A percentile compares a stretch with the other conserved stretches of the same genome.
Conservation (phyloP, 2,329 filamentous ascomycete species). For the Didymella exigua region DNA sequence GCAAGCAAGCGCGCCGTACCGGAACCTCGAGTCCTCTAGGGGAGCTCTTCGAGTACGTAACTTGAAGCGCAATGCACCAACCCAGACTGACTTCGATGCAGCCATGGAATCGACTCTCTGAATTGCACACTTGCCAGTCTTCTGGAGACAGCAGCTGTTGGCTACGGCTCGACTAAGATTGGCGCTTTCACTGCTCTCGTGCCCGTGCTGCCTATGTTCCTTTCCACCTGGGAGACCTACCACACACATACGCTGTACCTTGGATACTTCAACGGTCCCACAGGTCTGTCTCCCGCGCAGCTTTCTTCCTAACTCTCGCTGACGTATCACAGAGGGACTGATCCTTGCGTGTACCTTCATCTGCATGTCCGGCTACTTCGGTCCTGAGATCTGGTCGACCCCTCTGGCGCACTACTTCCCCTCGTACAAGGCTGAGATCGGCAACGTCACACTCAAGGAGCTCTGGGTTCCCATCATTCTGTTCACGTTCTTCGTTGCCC, state of each 20-base stretch:
- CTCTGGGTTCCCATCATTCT: constrained; percentile 74
- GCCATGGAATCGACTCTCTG: constrained; percentile 94
- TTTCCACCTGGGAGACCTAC: constrained; percentile 99
- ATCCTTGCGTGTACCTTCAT: constrained; percentile 87
- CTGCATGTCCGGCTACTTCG: constrained; percentile 84
- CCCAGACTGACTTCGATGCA: constrained; percentile 40
- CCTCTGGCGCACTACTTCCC: constrained; percentile 66
- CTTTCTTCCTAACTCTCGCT: constrained; percentile 2
- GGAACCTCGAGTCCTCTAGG: constrained; percentile 93
- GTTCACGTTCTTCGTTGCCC: constrained; percentile 57
- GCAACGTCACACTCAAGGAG: constrained; percentile 79
- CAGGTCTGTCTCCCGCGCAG: constrained; percentile 50
- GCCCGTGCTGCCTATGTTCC: constrained; percentile 96
- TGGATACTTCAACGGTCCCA: constrained; percentile 95
- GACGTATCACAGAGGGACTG: constrained; percentile 69
- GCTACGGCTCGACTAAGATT: constrained; percentile 78
- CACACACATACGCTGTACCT: constrained; percentile 97
- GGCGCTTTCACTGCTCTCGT: constrained; percentile 91
- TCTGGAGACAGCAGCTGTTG: constrained; percentile 91
- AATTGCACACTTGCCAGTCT: constrained; percentile 95
- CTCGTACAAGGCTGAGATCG: constrained; percentile 59
- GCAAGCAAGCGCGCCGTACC: constrained; percentile 93
- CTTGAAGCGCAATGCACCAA: constrained; percentile 31
- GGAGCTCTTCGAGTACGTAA: constrained; percentile 83
- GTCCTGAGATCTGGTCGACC: constrained; percentile 83